Percentiles rank a stretch among this genome's conserved stretches.
These are phyloP conservation scores for Rhododendron williamsianum DNA, from an alignment of 148 eudicot species.

Conservation along the genomic window DNA sequence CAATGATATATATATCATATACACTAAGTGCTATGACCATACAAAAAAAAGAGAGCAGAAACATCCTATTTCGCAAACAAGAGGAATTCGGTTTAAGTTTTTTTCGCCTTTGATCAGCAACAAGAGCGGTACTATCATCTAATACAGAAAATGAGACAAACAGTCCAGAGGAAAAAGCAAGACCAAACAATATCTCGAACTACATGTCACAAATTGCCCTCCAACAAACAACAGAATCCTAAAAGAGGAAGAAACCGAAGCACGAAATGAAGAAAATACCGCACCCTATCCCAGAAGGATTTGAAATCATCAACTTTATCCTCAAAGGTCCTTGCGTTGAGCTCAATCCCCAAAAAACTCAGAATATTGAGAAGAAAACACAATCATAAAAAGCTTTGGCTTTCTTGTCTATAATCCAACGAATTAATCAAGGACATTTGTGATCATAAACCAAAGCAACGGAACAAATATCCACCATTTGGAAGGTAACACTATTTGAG, in stretches of 20 bases:
- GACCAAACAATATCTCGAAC: not conserved
- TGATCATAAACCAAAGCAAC: not conserved
- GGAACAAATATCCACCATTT: not conserved
- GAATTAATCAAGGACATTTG: not conserved
- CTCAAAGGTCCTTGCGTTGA: not conserved
- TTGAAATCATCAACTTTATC: not conserved
- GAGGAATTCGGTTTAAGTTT: not conserved
- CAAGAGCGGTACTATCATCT: not conserved
- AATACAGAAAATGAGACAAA: not conserved
- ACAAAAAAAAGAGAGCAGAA: not conserved
- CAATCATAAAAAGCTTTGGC: not conserved
- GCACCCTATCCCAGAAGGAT: not conserved
- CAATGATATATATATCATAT: constrained; percentile 11
- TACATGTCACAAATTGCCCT: not conserved
- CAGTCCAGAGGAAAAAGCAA: not conserved
- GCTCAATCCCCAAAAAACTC: not conserved
- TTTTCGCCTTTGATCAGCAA: not conserved
- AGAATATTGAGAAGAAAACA: not conserved
- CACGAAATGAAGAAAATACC: not conserved
- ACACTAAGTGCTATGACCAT: not conserved
- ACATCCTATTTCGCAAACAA: not conserved
- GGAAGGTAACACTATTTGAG: not conserved
- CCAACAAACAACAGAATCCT: not conserved
- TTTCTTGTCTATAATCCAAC: not conserved
- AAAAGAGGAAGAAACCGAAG: not conserved